Evolutionary conservation across 164 flowering plant genomes (phyloP), one percentile per base, ranked within the genome.

Genomic region (Piper longum): DNA sequence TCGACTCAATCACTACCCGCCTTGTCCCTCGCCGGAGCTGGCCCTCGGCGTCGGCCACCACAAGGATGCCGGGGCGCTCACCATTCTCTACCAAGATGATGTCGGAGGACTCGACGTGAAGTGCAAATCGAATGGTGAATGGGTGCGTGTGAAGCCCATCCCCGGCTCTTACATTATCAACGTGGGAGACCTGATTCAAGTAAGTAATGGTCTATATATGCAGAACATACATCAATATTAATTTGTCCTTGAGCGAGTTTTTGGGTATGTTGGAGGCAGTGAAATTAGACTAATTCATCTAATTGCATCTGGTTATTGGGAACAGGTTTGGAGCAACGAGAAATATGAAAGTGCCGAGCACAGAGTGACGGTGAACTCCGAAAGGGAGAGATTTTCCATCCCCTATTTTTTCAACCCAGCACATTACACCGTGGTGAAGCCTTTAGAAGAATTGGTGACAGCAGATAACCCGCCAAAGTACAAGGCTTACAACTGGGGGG

Each of bases 261-360:
- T 16, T 7, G 36, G 42, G 13, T 9, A 19, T 41, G 0, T 4
- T 55, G 57, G 57, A 16, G 1, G 26, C 48, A 6, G 3, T 55
- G 26, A 55, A 8, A 55, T 55, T 16, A 13, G 1, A 4, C 16
- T 13, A 26, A 26, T 26, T 26, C 36, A 26, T 26, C 36, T 26
- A 26, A 26, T 26, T 26, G 36, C 5, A 55, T 18, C 6, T 55
- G 57, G 57, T 41, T 5, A 44, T 5, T 44, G 48, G 11, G 13
- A 39, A 16, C 61, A 80, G 83, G 83, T 80, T 3, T 81, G 84
- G 82, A 79, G 82, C 80, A 86, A 86, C 61, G 89, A 79, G 16
- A 69, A 43, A 58, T 86, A 83, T 40, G 82, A 73, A 71, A 86
- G 93, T 44, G 81, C 70, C 42, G 89, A 87, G 69, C 88, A 87